A percentile compares a stretch with the other conserved stretches of the same genome.
phyloP scores from a whole-genome alignment of 2,329 filamentous ascomycete genomes.

The Zymoseptoria tritici region DNA sequence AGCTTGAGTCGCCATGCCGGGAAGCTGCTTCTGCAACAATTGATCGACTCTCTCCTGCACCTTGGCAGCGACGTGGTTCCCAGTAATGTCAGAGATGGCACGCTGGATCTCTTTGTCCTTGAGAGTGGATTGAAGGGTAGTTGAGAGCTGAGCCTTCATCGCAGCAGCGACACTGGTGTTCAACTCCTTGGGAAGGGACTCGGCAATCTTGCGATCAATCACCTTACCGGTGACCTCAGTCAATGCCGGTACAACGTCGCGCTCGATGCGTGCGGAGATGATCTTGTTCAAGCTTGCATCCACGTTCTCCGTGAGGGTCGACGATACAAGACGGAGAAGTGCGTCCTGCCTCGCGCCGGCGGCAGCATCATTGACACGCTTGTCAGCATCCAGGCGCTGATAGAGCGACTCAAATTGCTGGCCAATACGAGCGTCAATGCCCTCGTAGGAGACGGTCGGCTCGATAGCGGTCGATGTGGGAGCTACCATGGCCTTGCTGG shows the following conservation, averaged over 20 bases:
- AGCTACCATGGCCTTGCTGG: constrained; percentile 12
- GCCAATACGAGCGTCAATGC: constrained; percentile 20
- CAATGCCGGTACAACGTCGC: constrained; percentile 67
- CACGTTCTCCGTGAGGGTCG: constrained; percentile 61
- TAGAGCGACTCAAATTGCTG: constrained; percentile 51
- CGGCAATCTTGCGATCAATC: constrained; percentile 63
- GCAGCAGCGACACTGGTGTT: constrained; percentile 63
- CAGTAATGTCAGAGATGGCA: constrained; percentile 63
- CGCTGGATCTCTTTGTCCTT: constrained; percentile 68
- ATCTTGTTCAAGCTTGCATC: constrained; percentile 71
- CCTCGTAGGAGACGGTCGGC: neutral
- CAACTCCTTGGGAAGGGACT: constrained; percentile 59
- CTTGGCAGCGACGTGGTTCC: constrained; percentile 56
- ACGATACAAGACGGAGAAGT: constrained; percentile 60
- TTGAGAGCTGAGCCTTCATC: constrained; percentile 62
- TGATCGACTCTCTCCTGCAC: constrained; percentile 63
- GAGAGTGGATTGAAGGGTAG: constrained; percentile 58
- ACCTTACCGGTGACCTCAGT: constrained; percentile 59
- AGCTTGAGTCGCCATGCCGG: constrained; percentile 36
- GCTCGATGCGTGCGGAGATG: constrained; percentile 66
- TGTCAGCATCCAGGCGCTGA: constrained; percentile 61
- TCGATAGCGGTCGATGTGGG: constrained; percentile 8
- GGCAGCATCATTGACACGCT: constrained; percentile 55
- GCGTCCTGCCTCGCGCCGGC: constrained; percentile 61
- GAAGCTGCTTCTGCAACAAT: constrained; percentile 45